A percentile compares a stretch with the other conserved stretches of the same genome.
Conservation (phyloP, 352 stramenopile genomes). For the Pythium volutum region DNA sequence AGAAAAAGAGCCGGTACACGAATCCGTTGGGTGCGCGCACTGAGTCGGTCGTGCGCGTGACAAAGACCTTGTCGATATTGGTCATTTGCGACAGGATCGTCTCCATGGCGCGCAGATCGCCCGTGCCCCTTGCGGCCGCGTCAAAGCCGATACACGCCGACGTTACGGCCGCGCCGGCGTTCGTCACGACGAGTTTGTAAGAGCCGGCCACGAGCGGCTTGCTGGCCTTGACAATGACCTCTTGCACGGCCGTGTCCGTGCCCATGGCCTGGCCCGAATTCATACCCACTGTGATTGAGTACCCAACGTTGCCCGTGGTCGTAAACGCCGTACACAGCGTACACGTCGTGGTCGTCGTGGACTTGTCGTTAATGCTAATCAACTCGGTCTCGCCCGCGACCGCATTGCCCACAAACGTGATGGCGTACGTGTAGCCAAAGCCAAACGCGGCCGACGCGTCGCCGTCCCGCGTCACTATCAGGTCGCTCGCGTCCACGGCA, state of each 20-base stretch:
- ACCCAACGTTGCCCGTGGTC: slow-evolving; percentile 32
- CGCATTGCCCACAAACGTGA: slow-evolving; percentile 73
- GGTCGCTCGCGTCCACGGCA: slow-evolving; percentile 38
- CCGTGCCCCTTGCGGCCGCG: slow-evolving; percentile 34
- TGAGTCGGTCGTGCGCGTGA: slow-evolving; percentile 43
- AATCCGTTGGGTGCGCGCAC: slow-evolving; percentile 47
- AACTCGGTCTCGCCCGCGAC: slow-evolving; percentile 61
- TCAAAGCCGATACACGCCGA: slow-evolving; percentile 68
- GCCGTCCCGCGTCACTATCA: slow-evolving; percentile 73
- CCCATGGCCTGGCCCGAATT: slow-evolving; percentile 56
- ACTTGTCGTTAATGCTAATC: slow-evolving; percentile 30
- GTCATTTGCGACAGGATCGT: slow-evolving; percentile 44
- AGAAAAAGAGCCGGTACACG: slow-evolving; percentile 74
- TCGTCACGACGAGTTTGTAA: slow-evolving; percentile 46
- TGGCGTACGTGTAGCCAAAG: slow-evolving; percentile 66
- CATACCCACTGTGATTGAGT: slow-evolving; percentile 31
- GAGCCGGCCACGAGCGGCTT: slow-evolving; percentile 55
- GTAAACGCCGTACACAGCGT: slow-evolving; percentile 31
- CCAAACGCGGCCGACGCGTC: slow-evolving; percentile 50
- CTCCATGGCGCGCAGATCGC: slow-evolving; percentile 44
- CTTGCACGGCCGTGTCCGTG: slow-evolving; percentile 67
- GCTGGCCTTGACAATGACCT: slow-evolving; percentile 53
- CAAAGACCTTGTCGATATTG: slow-evolving; percentile 79
- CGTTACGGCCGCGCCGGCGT: slow-evolving; percentile 32
- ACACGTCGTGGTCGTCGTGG: slow-evolving; percentile 14